A percentile compares a stretch with the other conserved stretches of the same genome.
Conservation (phyloP, 2,329 filamentous ascomycete species). For the Zymoseptoria ardabiliae region DNA sequence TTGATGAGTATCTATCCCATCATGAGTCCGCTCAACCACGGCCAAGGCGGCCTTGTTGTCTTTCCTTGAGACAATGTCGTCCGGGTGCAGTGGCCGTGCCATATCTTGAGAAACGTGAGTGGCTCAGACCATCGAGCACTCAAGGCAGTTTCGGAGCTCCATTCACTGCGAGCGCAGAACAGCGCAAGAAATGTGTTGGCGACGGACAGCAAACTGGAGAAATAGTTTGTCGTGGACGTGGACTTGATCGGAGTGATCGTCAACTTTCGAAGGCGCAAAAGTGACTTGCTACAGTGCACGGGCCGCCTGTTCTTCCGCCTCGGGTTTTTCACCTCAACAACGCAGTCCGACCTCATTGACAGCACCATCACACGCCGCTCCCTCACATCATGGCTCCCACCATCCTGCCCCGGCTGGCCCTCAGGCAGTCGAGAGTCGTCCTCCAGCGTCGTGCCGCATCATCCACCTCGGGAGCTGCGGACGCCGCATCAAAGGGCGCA, state of each 20-base stretch:
- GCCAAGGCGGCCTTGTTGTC: conserved; percentile 28
- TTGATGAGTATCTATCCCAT: conserved; percentile 40
- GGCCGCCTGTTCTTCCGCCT: neutral
- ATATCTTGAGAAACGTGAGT: conserved; percentile 4
- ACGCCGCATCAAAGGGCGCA: conserved; percentile 32
- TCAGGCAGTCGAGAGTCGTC: conserved; percentile 38
- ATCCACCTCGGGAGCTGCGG: conserved; percentile 40
- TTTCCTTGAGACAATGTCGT: conserved; percentile 24
- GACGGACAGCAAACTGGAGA: neutral
- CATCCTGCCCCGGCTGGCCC: conserved; percentile 39
- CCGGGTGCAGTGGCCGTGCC: conserved; percentile 16
- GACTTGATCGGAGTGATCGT: neutral
- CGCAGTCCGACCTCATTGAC: conserved; percentile 1
- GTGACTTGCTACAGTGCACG: neutral
- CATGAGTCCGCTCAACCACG: conserved; percentile 38
- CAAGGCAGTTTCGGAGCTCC: neutral
- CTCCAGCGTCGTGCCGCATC: conserved; percentile 44
- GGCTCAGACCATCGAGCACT: neutral
- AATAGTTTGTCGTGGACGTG: neutral
- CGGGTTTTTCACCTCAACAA: neutral
- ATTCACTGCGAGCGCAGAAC: neutral
- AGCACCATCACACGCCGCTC: conserved; percentile 7
- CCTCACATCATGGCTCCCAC: conserved; percentile 38
- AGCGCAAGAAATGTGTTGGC: neutral
- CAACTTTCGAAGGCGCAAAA: neutral